Conservation (phyloP, 805 yeast genomes). For the Brettanomyces nanus region DNA sequence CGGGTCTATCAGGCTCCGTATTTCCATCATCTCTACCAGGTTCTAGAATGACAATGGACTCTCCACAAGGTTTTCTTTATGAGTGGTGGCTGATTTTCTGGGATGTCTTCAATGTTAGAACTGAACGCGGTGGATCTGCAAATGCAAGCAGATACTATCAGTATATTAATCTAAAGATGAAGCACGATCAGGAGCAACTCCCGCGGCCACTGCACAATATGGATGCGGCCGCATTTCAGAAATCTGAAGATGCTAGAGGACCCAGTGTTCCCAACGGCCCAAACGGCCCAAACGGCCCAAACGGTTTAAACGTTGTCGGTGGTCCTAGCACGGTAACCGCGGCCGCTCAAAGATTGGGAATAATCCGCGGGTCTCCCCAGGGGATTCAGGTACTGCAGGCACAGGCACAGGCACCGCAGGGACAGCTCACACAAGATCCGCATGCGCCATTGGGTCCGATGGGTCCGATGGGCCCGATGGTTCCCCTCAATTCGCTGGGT, state of each 20-base stretch:
- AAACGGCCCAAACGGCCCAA: no score
- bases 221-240: not conserved
- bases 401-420: no score
- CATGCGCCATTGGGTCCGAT: no score
- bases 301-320: no score
- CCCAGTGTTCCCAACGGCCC: no score
- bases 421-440: no score
- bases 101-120: conserved; percentile 84
- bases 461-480: no score
- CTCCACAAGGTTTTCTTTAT: conserved; percentile 78
- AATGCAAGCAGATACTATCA: conserved; percentile 68
- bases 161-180: conserved; percentile 48
- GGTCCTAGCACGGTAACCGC: no score
- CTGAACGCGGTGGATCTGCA: conserved; percentile 53
- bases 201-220: not conserved
- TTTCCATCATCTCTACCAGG: conserved; percentile 34
- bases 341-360: no score
- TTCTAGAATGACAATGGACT: conserved; percentile 55
- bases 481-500: no score
- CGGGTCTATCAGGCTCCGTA: not conserved
- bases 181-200: conserved; percentile 39
- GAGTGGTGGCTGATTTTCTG: conserved; percentile 98
- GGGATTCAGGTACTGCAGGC: no score
- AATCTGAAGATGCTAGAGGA: not conserved
- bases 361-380: no score